Conservation (phyloP, 225 moss, liverwort and hornwort genomes). For the Marchantia polymorpha region DNA sequence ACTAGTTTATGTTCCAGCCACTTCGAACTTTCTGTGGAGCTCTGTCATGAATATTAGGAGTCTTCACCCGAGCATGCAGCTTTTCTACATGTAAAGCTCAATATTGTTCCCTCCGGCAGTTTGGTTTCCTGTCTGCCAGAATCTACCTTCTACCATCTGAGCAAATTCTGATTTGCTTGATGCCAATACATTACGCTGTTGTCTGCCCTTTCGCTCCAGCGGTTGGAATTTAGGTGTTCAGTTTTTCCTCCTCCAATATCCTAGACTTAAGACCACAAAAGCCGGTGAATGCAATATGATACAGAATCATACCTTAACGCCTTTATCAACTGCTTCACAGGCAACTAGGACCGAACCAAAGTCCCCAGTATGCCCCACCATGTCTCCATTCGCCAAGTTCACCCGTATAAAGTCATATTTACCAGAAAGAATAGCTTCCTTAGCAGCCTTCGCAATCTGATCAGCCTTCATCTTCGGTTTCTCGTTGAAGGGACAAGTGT, state of each 20-base stretch:
- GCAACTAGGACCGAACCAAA: conserved; percentile 69
- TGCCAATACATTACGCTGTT: no score
- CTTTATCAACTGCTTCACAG: conserved; percentile 80
- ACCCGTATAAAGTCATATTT: conserved; percentile 74
- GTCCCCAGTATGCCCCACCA: conserved; percentile 89
- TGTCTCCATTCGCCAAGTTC: conserved; percentile 83
- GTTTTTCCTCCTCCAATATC: background rate
- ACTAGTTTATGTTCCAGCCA: no score
- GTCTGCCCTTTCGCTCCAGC: no score
- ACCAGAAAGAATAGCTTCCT: conserved; percentile 63
- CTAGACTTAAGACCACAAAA: background rate
- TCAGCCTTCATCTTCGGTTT: conserved; percentile 85
- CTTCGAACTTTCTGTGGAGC: no score
- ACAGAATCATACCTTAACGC: conserved; percentile 56
- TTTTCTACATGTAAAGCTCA: no score
- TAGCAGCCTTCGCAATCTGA: conserved; percentile 65
- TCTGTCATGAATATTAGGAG: no score
- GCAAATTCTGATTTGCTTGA: no score
- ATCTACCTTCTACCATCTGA: no score
- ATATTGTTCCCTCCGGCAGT: no score
- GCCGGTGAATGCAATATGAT: background rate
- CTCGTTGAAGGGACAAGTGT: conserved; percentile 75
- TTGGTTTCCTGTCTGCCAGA: no score
- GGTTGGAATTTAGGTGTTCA: background rate
- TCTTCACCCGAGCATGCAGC: no score